Evolutionary conservation across 2,329 filamentous ascomycete genomes (phyloP).

Genomic region (Aureobasidium leucospermi): DNA sequence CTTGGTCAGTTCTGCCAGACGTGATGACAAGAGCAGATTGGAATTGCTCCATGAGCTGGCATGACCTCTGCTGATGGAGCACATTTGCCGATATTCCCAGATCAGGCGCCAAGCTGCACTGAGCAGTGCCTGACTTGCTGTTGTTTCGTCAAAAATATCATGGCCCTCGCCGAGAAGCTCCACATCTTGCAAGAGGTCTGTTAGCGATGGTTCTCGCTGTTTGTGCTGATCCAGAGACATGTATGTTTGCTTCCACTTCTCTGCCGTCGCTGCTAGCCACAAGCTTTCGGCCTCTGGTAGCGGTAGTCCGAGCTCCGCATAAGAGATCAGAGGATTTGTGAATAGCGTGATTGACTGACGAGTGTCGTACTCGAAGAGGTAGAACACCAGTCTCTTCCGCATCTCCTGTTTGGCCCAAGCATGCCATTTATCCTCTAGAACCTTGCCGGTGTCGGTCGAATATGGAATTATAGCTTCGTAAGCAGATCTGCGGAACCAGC

Average conservation of each 20-base stretch:
- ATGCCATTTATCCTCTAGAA: slow-evolving; percentile 56
- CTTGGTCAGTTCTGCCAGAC: slow-evolving; percentile 57
- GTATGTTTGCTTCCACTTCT: slow-evolving; percentile 58
- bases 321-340: slow-evolving; percentile 59
- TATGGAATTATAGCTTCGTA: slow-evolving; percentile 40
- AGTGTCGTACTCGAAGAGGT: slow-evolving; percentile 57
- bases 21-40: slow-evolving; percentile 39
- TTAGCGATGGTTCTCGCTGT: slow-evolving; percentile 43
- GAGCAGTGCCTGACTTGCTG: slow-evolving; percentile 53
- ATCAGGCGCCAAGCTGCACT: slow-evolving; percentile 60
- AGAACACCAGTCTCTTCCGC: slow-evolving; percentile 60
- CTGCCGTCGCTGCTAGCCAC: slow-evolving; percentile 58
- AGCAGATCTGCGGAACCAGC: slow-evolving; percentile 46
- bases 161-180: slow-evolving; percentile 45
- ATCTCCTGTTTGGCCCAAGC: slow-evolving; percentile 58
- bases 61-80: slow-evolving; percentile 45
- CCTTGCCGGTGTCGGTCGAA: slow-evolving; percentile 49
- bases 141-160: slow-evolving; percentile 48
- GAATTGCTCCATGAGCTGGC: slow-evolving; percentile 33
- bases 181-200: slow-evolving; percentile 52
- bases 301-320: slow-evolving; percentile 60
- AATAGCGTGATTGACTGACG: slow-evolving; percentile 61
- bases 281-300: slow-evolving; percentile 55
- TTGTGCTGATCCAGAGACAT: slow-evolving; percentile 33
- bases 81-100: slow-evolving; percentile 58